Conservation (phyloP, 1,284 basidiomycete species). For the Grifola frondosa region DNA sequence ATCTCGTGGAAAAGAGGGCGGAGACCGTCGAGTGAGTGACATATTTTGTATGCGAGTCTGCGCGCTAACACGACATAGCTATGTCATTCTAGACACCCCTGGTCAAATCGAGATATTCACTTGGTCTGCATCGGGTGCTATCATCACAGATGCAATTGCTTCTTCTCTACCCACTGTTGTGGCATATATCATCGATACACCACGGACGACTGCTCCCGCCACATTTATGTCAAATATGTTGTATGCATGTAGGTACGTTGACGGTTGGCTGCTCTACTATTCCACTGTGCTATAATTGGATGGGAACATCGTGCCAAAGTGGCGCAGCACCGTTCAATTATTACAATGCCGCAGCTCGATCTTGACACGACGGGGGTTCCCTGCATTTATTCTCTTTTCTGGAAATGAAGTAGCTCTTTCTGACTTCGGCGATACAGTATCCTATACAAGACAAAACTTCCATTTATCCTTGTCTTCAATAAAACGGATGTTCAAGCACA, state of each 20-base stretch:
- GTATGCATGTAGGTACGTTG: constrained; percentile 89
- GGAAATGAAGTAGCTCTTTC: not conserved
- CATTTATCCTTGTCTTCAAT: constrained; percentile 98
- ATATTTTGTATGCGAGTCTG: not conserved
- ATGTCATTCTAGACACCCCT: constrained; percentile 95
- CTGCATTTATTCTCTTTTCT: too few relatives aligned
- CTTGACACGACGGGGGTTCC: too few relatives aligned
- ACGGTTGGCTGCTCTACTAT: not conserved
- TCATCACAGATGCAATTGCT: constrained; percentile 98
- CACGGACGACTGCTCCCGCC: constrained; percentile 90
- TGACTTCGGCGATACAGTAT: constrained; percentile 56
- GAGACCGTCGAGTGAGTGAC: constrained; percentile 75
- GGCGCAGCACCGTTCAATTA: too few relatives aligned
- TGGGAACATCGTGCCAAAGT: too few relatives aligned
- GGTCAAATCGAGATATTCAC: constrained; percentile 99
- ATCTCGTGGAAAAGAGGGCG: constrained; percentile 88
- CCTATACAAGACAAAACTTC: constrained; percentile 96
- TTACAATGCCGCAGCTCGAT: too few relatives aligned
- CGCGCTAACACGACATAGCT: constrained; percentile 46
- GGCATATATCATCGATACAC: constrained; percentile 98
- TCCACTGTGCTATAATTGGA: not conserved
- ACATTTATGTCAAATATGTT: constrained; percentile 99
- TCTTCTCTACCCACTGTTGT: constrained; percentile 91
- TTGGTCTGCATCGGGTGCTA: constrained; percentile 98
- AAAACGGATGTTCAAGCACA: constrained; percentile 93